Conservation (phyloP, 164 flowering plant species). For the Piper betle region DNA sequence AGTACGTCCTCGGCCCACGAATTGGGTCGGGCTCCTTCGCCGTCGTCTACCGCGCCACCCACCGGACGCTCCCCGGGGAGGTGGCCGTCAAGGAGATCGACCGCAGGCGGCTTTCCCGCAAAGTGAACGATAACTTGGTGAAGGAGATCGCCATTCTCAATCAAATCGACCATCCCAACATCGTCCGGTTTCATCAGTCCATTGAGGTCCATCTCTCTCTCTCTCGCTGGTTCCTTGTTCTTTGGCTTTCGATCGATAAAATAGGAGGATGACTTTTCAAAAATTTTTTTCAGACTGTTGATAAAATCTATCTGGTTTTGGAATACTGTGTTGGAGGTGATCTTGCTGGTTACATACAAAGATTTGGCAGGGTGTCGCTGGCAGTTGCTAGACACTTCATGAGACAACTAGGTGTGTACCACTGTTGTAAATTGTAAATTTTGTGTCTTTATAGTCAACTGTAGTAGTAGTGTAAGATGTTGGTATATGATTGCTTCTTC, state of each 20-base stretch:
- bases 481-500: background rate
- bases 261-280: background rate
- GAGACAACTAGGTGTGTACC: slow-evolving; percentile 22
- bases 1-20: slow-evolving; percentile 37
- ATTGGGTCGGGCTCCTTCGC: slow-evolving; percentile 53
- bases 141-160: slow-evolving; percentile 43
- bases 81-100: slow-evolving; percentile 51
- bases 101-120: slow-evolving; percentile 23
- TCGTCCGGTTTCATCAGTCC: slow-evolving; percentile 33
- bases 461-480: background rate
- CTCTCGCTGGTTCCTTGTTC: background rate
- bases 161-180: slow-evolving; percentile 36
- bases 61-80: slow-evolving; percentile 20
- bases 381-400: slow-evolving; percentile 41
- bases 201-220: slow-evolving; percentile 18
- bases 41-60: slow-evolving; percentile 36
- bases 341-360: slow-evolving; percentile 37
- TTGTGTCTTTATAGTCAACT: background rate
- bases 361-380: slow-evolving; percentile 34
- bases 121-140: slow-evolving; percentile 26
- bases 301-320: slow-evolving; percentile 38
- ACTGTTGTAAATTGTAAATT: no score
- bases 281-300: slow-evolving; percentile 18
- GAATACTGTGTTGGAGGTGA: slow-evolving; percentile 54
- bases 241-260: background rate